phyloP scores from a whole-genome alignment of 345 rosid species.

The Odontarrhena argentea region DNA sequence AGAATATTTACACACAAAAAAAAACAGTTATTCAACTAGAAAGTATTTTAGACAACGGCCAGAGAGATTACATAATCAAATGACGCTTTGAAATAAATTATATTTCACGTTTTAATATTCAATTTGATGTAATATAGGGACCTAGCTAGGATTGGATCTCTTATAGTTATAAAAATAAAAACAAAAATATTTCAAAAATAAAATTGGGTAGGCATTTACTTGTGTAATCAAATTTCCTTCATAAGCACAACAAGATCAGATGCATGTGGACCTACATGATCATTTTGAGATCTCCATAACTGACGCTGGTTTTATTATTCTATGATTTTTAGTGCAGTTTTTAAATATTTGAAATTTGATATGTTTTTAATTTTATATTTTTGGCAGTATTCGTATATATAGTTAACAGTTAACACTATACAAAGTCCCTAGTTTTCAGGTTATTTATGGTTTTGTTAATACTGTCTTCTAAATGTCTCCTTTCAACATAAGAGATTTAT shows the following conservation, averaged over 20 bases:
- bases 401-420: no score
- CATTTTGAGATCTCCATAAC: slow-evolving; percentile 39
- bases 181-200: neutral
- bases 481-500: neutral
- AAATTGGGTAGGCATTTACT: slow-evolving; percentile 18
- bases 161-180: neutral
- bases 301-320: slow-evolving; percentile 39
- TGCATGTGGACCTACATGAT: slow-evolving; percentile 43
- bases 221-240: slow-evolving; percentile 35
- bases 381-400: no score
- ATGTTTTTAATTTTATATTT: no score
- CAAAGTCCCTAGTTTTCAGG: neutral
- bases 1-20: no score
- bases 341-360: neutral
- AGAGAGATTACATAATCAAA: no score
- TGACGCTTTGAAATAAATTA: no score
- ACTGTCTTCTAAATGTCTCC: neutral
- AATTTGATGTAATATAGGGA: no score
- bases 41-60: no score
- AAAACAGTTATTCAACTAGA: no score
- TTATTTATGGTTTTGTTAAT: neutral
- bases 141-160: no score
- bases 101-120: no score
- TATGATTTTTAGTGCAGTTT: slow-evolving; percentile 12
- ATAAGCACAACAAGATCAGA: slow-evolving; percentile 33